These are phyloP conservation scores for Rosa multiflora DNA, from an alignment of 306 rosid species.

Conservation along the genomic window DNA sequence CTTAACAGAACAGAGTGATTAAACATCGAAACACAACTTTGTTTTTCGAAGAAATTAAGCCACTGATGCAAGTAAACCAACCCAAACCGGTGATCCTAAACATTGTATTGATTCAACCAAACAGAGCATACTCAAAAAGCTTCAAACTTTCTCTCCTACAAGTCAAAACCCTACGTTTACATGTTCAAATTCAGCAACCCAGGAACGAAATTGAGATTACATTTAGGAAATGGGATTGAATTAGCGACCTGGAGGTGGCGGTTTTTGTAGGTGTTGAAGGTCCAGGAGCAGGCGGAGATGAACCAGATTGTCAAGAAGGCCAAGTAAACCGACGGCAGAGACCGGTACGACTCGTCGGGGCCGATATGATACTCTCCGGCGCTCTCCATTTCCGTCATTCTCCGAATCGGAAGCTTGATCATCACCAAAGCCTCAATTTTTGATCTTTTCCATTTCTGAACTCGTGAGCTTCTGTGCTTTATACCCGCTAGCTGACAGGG, in stretches of 20 bases:
- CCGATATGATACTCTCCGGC: constrained; percentile 30
- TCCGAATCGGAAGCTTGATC: constrained; percentile 13
- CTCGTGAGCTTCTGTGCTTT: constrained; percentile 8
- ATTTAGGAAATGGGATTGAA: background rate
- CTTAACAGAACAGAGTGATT: constrained; percentile 8
- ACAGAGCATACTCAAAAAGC: constrained; percentile 7
- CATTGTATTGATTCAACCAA: background rate
- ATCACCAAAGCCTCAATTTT: background rate
- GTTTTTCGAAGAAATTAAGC: background rate
- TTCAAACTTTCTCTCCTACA: background rate
- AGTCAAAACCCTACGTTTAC: background rate
- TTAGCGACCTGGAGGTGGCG: constrained; percentile 82
- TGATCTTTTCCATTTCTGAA: background rate
- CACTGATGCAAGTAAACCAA: background rate
- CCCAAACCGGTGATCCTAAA: background rate
- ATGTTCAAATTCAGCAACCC: background rate
- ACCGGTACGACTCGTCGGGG: constrained; percentile 68
- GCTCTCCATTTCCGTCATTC: constrained; percentile 30
- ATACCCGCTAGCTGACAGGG: constrained; percentile 6
- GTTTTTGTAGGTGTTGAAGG: constrained; percentile 70
- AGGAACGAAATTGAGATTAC: background rate
- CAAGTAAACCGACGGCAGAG: constrained; percentile 75
- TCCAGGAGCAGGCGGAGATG: constrained; percentile 84
- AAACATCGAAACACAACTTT: background rate
- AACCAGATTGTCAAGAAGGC: constrained; percentile 75